Evolutionary conservation across 305 asterid genomes (phyloP).

Genomic region (Rubia tinctorum): DNA sequence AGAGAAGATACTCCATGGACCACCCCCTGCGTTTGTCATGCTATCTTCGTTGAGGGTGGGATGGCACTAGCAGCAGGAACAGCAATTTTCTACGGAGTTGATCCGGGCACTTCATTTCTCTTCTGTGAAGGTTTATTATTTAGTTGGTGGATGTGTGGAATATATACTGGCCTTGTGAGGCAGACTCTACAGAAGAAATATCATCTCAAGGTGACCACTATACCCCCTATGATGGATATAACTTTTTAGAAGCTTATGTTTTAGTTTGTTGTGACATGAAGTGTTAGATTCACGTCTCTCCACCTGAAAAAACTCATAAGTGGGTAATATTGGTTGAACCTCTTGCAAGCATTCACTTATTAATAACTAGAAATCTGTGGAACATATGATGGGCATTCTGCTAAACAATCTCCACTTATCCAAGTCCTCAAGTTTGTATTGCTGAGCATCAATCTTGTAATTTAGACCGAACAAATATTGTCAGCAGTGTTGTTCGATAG

Average conservation of each 20-base stretch:
- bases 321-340: background rate
- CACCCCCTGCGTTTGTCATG: conserved; percentile 86
- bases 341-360: background rate
- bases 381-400: background rate
- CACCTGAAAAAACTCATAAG: background rate
- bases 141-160: conserved; percentile 99
- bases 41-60: conserved; percentile 86
- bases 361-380: background rate
- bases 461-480: background rate
- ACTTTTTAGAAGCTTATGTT: background rate
- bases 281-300: background rate
- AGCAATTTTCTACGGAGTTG: conserved; percentile 74
- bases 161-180: conserved; percentile 79
- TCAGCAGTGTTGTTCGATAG: background rate
- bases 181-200: conserved; percentile 90
- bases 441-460: no score
- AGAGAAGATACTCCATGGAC: conserved; percentile 91
- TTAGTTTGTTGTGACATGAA: background rate
- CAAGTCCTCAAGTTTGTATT: background rate
- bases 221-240: background rate
- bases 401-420: background rate
- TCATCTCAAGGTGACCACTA: conserved; percentile 77
- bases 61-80: conserved; percentile 67
- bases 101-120: conserved; percentile 74
- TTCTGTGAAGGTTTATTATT: conserved; percentile 81